Evolutionary conservation across 2,329 filamentous ascomycete species (phyloP).

Genomic region (Apiospora malaysiana): DNA sequence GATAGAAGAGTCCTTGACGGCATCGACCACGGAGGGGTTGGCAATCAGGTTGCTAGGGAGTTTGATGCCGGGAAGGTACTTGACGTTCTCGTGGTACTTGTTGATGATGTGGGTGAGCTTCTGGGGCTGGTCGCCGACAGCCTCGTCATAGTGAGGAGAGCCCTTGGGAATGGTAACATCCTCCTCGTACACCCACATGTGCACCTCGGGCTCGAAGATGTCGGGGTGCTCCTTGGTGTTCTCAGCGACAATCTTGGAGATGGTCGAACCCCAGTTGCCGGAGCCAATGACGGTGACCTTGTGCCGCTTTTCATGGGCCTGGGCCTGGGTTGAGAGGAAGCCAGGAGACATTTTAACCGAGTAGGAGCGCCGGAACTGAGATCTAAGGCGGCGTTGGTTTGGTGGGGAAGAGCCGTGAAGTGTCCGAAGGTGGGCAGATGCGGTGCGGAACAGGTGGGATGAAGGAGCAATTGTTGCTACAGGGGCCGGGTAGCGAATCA

Average conservation of each 20-base stretch:
- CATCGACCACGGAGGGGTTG: slow-evolving; percentile 79
- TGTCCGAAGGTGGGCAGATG: slow-evolving; percentile 16
- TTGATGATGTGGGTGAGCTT: slow-evolving; percentile 95
- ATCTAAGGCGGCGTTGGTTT: background rate
- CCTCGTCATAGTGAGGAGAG: slow-evolving; percentile 74
- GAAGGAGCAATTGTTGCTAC: slow-evolving; percentile 2
- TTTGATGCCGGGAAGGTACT: slow-evolving; percentile 90
- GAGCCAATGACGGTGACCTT: slow-evolving; percentile 94
- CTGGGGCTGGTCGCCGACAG: slow-evolving; percentile 69
- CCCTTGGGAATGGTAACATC: slow-evolving; percentile 75
- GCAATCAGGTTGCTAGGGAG: slow-evolving; percentile 85
- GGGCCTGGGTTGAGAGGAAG: slow-evolving; percentile 52
- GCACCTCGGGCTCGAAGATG: slow-evolving; percentile 85
- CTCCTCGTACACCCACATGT: slow-evolving; percentile 99
- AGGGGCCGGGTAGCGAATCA: slow-evolving; percentile 13
- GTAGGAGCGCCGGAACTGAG: background rate
- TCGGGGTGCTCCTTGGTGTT: slow-evolving; percentile 80
- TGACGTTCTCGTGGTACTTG: slow-evolving; percentile 91
- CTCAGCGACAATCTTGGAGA: slow-evolving; percentile 95
- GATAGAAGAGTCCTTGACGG: slow-evolving; percentile 84
- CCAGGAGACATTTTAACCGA: slow-evolving; percentile 37
- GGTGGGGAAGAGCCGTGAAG: slow-evolving; percentile 16
- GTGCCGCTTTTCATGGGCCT: slow-evolving; percentile 67
- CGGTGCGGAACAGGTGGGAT: slow-evolving; percentile 11
- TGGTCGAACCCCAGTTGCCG: slow-evolving; percentile 98